Conservation (phyloP, 495 filamentous ascomycete genomes). For the Rhypophila decipiens region DNA sequence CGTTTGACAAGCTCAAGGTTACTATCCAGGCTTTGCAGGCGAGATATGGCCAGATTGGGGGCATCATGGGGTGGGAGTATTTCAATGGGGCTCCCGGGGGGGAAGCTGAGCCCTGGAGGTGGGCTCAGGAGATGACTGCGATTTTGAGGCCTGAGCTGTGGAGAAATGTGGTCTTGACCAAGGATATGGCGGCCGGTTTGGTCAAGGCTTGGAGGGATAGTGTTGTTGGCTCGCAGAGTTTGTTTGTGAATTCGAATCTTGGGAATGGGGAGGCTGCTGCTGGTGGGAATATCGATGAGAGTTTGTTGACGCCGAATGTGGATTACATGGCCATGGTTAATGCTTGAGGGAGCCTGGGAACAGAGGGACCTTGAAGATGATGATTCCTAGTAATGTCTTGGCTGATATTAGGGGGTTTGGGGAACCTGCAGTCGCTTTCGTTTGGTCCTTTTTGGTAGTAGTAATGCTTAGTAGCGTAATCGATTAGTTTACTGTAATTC, state of each 20-base stretch:
- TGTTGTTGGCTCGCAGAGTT: neutral
- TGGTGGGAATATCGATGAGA: neutral
- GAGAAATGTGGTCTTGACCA: slow-evolving; percentile 14
- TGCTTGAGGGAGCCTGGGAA: no score
- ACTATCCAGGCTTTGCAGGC: slow-evolving; percentile 41
- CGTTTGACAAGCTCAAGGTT: slow-evolving; percentile 24
- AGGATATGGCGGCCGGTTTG: slow-evolving; percentile 8
- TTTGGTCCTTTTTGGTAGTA: no score
- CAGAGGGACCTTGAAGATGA: no score
- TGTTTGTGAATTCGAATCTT: neutral
- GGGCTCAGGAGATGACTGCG: slow-evolving; percentile 57
- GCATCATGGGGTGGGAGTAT: slow-evolving; percentile 85
- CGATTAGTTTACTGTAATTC: no score
- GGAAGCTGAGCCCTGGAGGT: slow-evolving; percentile 57
- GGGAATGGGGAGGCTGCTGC: neutral
- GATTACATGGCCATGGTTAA: slow-evolving; percentile 26
- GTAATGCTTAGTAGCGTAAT: no score
- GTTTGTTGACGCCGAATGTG: slow-evolving; percentile 10
- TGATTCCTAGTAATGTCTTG: no score
- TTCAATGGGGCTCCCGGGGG: slow-evolving; percentile 63
- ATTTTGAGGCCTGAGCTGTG: slow-evolving; percentile 33
- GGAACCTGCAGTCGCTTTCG: no score
- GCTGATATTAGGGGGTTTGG: no score
- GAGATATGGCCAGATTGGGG: slow-evolving; percentile 60
- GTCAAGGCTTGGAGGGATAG: slow-evolving; percentile 16